phyloP scores from a whole-genome alignment of 768 basidiomycete species.

The Grammothele lineata region DNA sequence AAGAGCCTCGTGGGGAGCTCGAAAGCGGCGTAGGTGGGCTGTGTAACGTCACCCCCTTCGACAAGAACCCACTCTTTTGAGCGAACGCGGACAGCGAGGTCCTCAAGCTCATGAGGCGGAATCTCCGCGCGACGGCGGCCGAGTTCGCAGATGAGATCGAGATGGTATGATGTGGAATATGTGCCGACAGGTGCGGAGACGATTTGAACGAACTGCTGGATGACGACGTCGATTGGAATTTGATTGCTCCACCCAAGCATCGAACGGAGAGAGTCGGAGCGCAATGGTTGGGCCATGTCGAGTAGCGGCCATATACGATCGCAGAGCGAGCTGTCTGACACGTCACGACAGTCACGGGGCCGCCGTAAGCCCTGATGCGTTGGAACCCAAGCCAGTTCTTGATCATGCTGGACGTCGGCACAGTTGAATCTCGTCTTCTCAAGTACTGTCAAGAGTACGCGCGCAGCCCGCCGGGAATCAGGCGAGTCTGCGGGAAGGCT shows the following conservation, averaged over 20 bases:
- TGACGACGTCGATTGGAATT: constrained; percentile 18
- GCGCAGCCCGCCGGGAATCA: not conserved
- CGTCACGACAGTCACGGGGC: constrained; percentile 19
- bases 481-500: not conserved
- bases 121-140: not conserved
- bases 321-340: constrained; percentile 26
- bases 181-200: not conserved
- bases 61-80: not conserved
- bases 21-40: not conserved
- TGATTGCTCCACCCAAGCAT: constrained; percentile 38
- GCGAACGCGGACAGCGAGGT: not conserved
- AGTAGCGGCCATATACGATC: constrained; percentile 36
- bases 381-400: constrained; percentile 34
- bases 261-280: not conserved
- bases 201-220: not conserved
- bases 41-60: not conserved
- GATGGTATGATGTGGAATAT: not conserved
- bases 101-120: not conserved
- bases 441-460: not conserved
- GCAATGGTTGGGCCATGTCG: constrained; percentile 4
- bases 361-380: constrained; percentile 31
- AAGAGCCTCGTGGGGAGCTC: constrained; percentile 15
- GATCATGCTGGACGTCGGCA: constrained; percentile 10
- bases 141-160: constrained; percentile 2
- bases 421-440: constrained; percentile 17